phyloP scores from a whole-genome alignment of 768 basidiomycete species.

The Cystofilobasidium ferigula region DNA sequence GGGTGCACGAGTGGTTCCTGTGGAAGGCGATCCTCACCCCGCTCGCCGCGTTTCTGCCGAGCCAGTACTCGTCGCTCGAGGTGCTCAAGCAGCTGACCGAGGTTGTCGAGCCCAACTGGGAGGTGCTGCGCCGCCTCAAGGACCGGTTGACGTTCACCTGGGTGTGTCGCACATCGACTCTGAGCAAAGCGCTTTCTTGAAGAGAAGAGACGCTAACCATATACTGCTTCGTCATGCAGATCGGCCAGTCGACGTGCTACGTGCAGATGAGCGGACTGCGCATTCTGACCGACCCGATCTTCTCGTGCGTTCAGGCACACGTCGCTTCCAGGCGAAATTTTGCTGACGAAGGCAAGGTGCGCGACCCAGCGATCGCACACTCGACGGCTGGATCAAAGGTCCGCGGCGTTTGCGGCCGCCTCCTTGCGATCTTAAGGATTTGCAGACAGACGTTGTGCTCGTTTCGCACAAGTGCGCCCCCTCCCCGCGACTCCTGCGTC shows the following conservation, averaged over 20 bases:
- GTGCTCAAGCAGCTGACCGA: slow-evolving; percentile 15
- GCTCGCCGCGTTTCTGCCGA: slow-evolving; percentile 4
- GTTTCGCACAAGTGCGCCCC: slow-evolving; percentile 37
- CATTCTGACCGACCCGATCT: slow-evolving; percentile 38
- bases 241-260: slow-evolving; percentile 38
- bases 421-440: slow-evolving; percentile 33
- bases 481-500: background rate
- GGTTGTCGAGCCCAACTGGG: slow-evolving; percentile 13
- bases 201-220: no score
- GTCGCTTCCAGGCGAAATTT: background rate
- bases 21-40: slow-evolving; percentile 15
- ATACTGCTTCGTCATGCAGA: slow-evolving; percentile 30
- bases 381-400: slow-evolving; percentile 31
- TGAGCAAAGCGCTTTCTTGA: no score
- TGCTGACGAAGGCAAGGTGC: background rate
- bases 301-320: slow-evolving; percentile 27
- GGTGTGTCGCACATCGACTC: slow-evolving; percentile 27
- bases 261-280: slow-evolving; percentile 35
- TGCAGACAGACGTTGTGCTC: slow-evolving; percentile 36
- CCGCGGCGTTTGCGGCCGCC: slow-evolving; percentile 35
- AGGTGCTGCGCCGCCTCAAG: background rate
- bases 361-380: slow-evolving; percentile 28
- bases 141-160: slow-evolving; percentile 10
- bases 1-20: slow-evolving; percentile 16
- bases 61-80: slow-evolving; percentile 13